These are phyloP conservation scores for Dendrocalamus sinicus DNA, from an alignment of 176 grass and related monocot genomes.

Conservation along the genomic window DNA sequence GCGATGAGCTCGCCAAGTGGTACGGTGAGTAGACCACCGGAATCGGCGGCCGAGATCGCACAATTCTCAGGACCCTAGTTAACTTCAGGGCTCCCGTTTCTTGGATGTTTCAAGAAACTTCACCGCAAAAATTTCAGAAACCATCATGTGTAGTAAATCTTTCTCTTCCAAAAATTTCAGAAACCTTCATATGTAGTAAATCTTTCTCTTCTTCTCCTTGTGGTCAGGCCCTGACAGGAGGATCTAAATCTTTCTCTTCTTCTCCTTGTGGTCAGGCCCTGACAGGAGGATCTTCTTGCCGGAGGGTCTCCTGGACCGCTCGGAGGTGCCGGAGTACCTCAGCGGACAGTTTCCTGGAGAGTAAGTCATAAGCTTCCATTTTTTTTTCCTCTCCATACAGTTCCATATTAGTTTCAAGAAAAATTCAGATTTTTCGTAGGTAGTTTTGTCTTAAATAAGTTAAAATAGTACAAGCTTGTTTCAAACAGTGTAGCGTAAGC, in stretches of 20 bases:
- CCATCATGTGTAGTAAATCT: not conserved
- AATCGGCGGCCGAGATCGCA: not conserved
- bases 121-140: not conserved
- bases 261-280: slow-evolving; percentile 53
- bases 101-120: not conserved
- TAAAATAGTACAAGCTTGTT: not conserved
- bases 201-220: not conserved
- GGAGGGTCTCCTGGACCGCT: slow-evolving; percentile 85
- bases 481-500: not conserved
- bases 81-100: not conserved
- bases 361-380: slow-evolving; percentile 56
- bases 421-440: not conserved
- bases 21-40: slow-evolving; percentile 59
- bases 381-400: slow-evolving; percentile 3
- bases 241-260: slow-evolving; percentile 46
- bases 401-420: not conserved
- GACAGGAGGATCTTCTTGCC: slow-evolving; percentile 96
- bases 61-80: not conserved
- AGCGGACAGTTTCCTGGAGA: slow-evolving; percentile 92
- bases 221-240: slow-evolving; percentile 81
- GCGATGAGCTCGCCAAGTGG: slow-evolving; percentile 95
- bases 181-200: slow-evolving; percentile 1
- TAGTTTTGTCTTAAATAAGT: not conserved
- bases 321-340: slow-evolving; percentile 91
- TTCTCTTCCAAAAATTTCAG: not conserved